Base-by-base conservation (phyloP, 345 rosid genomes). In the Linum tenue region DNA sequence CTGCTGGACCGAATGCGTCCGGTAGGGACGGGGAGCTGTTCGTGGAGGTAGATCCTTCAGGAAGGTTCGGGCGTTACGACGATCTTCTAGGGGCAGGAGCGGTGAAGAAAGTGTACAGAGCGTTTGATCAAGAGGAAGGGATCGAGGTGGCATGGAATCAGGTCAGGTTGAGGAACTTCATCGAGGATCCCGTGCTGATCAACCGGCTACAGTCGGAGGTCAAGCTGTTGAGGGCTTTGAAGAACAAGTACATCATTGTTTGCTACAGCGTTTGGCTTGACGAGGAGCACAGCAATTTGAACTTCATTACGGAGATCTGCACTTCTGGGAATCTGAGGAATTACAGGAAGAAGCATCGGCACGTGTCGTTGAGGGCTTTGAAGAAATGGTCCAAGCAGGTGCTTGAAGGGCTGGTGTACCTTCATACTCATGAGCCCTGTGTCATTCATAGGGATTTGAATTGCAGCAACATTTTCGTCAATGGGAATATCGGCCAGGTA, bases 141-240 rank as follows among this genome's bases (percentile, higher is more conserved):
- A 82, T 79, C 41, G 91, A 86, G 74, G 91, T 86, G 69, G 91
- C 88, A 4, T 86, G 91, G 91, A 86, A 86, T 73, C 88, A 82
- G 74, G 91, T 84, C 50, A 77, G 79, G 53, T 67, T 86, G 75
- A 69, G 81, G 50, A 76, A 76, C 39, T 82, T 82, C 62, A 71
- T 70, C 15, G 83, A 79, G 10, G 85, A 86, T 62, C 82, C 82
- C 0, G 72, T 72, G 41, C 65, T 86, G 63, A 76, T 86, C 70
- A 79, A 76, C 17, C 60, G 88, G 76, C 83, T 86, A 39, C 76
- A 77, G 68, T 84, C 86, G 0, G 91, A 86, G 81, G 91, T 80
- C 64, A 63, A 79, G 74, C 73, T 86, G 76, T 79, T 86, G 75
- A 82, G 88, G 63, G 62, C 85, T 0, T 66, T 84, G 79, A 76